Conservation (phyloP, 225 moss, liverwort and hornwort species). For the Sphagnum contortum region DNA sequence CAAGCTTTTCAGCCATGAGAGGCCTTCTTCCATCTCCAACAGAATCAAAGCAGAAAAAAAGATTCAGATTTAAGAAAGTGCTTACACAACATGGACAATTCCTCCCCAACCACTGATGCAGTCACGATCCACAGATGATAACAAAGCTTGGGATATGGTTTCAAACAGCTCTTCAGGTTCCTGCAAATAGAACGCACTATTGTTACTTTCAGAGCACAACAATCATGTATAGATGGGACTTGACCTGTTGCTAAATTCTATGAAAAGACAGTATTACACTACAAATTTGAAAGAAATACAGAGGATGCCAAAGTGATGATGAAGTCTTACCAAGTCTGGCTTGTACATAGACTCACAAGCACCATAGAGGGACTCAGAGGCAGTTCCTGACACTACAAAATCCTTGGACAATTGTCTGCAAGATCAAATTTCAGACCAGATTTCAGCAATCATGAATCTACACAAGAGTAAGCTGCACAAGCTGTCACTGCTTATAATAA, state of each 20-base stretch:
- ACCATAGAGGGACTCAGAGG: slow-evolving; percentile 94
- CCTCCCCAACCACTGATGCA: slow-evolving; percentile 99
- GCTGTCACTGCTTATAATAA: background rate
- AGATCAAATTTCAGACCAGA: background rate
- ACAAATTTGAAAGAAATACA: background rate
- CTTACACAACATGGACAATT: slow-evolving; percentile 90
- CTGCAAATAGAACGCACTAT: slow-evolving; percentile 11
- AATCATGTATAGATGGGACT: too few relatives aligned
- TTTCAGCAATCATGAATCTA: background rate
- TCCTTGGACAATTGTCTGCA: slow-evolving; percentile 79
- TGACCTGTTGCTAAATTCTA: too few relatives aligned
- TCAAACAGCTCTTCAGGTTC: slow-evolving; percentile 90
- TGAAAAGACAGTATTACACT: too few relatives aligned
- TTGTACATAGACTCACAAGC: slow-evolving; percentile 99
- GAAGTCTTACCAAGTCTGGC: slow-evolving; percentile 66
- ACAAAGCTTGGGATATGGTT: slow-evolving; percentile 84
- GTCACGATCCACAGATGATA: slow-evolving; percentile 91
- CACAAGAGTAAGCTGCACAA: background rate
- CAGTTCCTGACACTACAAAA: slow-evolving; percentile 95
- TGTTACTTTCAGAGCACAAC: too few relatives aligned
- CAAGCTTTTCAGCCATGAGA: too few relatives aligned
- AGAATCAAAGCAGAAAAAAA: too few relatives aligned
- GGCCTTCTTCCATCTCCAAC: too few relatives aligned
- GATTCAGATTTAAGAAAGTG: background rate
- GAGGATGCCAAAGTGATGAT: background rate